phyloP scores from a whole-genome alignment of 768 basidiomycete genomes.

The Leucocoprinus birnbaumii region DNA sequence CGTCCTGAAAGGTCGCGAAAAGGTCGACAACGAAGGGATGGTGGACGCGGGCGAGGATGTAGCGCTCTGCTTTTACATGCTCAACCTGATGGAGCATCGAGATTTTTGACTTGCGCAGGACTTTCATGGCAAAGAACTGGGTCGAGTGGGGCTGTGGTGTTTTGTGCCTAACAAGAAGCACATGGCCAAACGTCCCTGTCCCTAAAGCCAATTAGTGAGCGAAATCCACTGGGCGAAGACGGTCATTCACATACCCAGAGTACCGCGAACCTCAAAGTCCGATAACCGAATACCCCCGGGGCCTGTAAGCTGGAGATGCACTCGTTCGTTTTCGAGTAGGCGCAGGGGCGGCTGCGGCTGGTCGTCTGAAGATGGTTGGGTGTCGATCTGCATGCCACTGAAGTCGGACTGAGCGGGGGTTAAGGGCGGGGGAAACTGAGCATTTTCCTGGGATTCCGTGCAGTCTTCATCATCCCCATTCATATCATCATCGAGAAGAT shows the following conservation, averaged over 20 bases:
- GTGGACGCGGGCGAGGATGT: slow-evolving; percentile 86
- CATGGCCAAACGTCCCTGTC: slow-evolving; percentile 94
- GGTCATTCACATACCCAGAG: slow-evolving; percentile 23
- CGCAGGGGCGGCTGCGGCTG: slow-evolving; percentile 40
- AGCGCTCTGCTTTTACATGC: slow-evolving; percentile 95
- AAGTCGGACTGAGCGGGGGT: slow-evolving; percentile 11
- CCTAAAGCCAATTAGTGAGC: slow-evolving; percentile 41
- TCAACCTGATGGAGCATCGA: slow-evolving; percentile 93
- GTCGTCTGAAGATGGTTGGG: slow-evolving; percentile 5
- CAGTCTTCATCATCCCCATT: slow-evolving; percentile 7
- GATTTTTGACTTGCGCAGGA: slow-evolving; percentile 82
- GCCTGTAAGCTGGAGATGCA: slow-evolving; percentile 57
- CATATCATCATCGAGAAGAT: slow-evolving; percentile 12
- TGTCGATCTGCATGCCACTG: slow-evolving; percentile 7
- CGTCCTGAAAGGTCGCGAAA: slow-evolving; percentile 93
- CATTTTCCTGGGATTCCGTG: not conserved
- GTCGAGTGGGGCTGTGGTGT: slow-evolving; percentile 47
- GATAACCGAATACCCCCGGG: slow-evolving; percentile 61
- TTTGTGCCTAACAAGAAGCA: slow-evolving; percentile 82
- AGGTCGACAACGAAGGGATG: slow-evolving; percentile 98
- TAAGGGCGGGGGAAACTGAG: slow-evolving; percentile 7
- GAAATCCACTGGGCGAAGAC: slow-evolving; percentile 5
- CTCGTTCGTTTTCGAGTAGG: slow-evolving; percentile 67
- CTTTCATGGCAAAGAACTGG: slow-evolving; percentile 84
- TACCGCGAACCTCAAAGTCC: slow-evolving; percentile 80